Conservation (phyloP, 164 flowering plant genomes). For the Vitis rotundifolia region DNA sequence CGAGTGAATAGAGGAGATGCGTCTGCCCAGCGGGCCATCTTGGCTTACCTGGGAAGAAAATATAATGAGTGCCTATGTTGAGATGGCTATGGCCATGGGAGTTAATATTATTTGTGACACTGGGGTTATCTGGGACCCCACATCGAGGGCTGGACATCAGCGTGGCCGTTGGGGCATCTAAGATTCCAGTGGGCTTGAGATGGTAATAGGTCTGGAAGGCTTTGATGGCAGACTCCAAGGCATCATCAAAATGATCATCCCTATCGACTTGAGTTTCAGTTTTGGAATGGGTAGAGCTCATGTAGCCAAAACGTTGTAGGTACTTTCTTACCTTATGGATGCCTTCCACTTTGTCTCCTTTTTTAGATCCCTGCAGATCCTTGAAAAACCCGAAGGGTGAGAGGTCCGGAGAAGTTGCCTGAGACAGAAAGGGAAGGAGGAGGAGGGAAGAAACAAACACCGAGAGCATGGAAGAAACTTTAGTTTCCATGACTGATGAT, state of each 20-base stretch:
- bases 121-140: constrained; percentile 28
- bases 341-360: constrained; percentile 28
- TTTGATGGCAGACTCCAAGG: constrained; percentile 34
- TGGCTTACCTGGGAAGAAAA: constrained; percentile 6
- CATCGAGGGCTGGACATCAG: constrained; percentile 34
- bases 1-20: neutral
- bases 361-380: constrained; percentile 26
- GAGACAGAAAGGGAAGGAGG: neutral
- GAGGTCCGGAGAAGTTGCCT: neutral
- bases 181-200: constrained; percentile 28
- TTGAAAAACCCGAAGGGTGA: constrained; percentile 19
- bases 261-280: neutral
- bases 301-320: constrained; percentile 29
- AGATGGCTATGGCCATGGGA: neutral
- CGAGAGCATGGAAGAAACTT: too few relatives aligned
- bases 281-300: neutral
- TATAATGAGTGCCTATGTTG: neutral
- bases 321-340: constrained; percentile 24
- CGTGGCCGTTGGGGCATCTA: constrained; percentile 32
- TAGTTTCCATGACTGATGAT: too few relatives aligned
- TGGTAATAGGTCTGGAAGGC: constrained; percentile 33
- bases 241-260: constrained; percentile 27
- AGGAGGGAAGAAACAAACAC: neutral
- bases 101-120: constrained; percentile 8
- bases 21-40: neutral